Base-by-base conservation (phyloP, 106 monocot genomes). In the Hemerocallis citrina region DNA sequence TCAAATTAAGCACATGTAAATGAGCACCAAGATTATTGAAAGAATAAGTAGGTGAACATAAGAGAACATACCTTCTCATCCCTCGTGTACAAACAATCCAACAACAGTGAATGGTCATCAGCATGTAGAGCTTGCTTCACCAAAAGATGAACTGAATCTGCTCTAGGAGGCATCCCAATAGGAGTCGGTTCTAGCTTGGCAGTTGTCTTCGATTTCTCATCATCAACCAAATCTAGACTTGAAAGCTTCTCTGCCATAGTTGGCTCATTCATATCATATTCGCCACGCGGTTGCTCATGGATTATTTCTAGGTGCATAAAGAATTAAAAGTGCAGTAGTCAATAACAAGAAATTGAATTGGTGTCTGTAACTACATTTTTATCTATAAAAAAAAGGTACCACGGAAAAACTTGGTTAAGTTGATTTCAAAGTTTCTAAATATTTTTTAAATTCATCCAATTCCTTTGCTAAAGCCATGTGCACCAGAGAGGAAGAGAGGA, bases 111-210 rank as follows among this genome's bases (percentile, higher is more conserved):
- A 61, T 76, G 78, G 70, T 90, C 89, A 27, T 90, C 85, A 6
- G 81, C 81, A 76, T 76, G 81, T 33, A 90, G 62, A 32, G 89
- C 89, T 65, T 90, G 89, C 59, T 78, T 85, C 38, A 90, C 72
- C 78, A 85, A 70, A 32, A 81, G 38, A 55, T 90, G 70, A 11
- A 85, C 73, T 43, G 89, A 90, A 76, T 90, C 89, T 57, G 89
- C 89, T 57, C 81, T 82, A 24, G 89, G 89, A 11, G 63, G 68
- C 64, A 56, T 63, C 4, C 70, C 12, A 5, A 59, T 57, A 8
- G 57, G 7, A 65, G 70, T 24, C 23, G 55, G n/a, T n/a, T n/a
- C n/a, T n/a, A n/a, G n/a, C 2, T 65, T 68, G 16, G 65, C 29
- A 19, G 38, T 49, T 11, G 31, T 11, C 27, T 14, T 29, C 10